These are phyloP conservation scores for Aureobasidium leucospermi DNA, from an alignment of 2,329 filamentous ascomycete species.

Conservation along the genomic window DNA sequence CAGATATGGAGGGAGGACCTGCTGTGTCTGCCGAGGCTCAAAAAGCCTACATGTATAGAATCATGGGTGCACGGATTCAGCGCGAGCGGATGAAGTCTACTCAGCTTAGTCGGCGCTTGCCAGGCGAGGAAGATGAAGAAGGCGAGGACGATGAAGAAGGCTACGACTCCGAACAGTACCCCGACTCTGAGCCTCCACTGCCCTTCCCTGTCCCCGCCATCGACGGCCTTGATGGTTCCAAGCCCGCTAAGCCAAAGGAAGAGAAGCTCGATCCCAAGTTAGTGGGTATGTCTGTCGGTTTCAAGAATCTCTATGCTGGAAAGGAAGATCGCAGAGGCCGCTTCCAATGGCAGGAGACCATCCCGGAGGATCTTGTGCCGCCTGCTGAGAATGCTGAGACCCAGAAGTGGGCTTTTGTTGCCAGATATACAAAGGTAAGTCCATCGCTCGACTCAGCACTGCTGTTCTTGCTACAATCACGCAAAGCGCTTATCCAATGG, in stretches of 20 bases:
- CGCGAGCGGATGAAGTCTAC: too few species aligned
- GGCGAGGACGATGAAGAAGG: neutral
- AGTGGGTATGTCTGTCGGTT: conserved; percentile 33
- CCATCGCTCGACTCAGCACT: neutral
- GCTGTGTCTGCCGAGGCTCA: too few species aligned
- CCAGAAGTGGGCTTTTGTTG: conserved; percentile 53
- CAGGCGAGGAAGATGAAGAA: neutral
- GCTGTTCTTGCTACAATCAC: neutral
- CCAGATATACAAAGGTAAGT: conserved; percentile 48
- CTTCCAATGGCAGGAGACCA: conserved; percentile 49
- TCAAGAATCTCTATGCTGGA: conserved; percentile 44
- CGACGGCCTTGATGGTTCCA: neutral
- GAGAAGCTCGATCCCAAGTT: conserved; percentile 14
- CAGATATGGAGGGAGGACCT: too few species aligned
- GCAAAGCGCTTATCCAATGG: too few species aligned
- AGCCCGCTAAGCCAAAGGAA: neutral
- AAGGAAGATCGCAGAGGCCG: conserved; percentile 45
- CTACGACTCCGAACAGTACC: neutral
- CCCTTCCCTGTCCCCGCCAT: neutral
- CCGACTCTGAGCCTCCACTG: neutral
- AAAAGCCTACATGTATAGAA: too few species aligned
- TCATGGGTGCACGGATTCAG: too few species aligned
- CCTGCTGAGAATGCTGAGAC: conserved; percentile 56
- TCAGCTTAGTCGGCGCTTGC: too few species aligned
- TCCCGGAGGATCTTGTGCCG: conserved; percentile 48